Base-by-base conservation (phyloP, 2,329 filamentous ascomycete species). In the Cladosporium sp. region DNA sequence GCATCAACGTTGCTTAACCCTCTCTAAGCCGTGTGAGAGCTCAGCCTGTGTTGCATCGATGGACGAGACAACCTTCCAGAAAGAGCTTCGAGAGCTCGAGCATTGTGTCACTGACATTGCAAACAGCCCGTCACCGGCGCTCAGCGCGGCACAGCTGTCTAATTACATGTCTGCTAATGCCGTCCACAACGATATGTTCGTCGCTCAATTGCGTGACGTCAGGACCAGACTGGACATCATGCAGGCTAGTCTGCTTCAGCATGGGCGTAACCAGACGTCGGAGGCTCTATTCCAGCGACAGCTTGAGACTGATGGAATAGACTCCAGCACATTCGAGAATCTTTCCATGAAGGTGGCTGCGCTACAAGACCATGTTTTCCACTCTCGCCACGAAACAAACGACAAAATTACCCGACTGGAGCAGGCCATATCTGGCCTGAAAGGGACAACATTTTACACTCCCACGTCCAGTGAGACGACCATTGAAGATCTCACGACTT, bases 1-100 rank as follows among this genome's bases (percentile, higher is more conserved):
- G 29, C 28, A 33, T 55, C 52, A n/a, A 55, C 52, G 7, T 55
- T 10, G 16, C 28, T 18, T 12, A 14, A 18, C 29, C 52, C 52
- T 18, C 23, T 7, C 10, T 8, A 31, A 55, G 52, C 56, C 26
- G 33, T 37, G 52, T 33, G 29, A 55, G 28, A 46, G 26, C 26
- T 33, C 31, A 21, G 21, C 21, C n/a, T n/a, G 46, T 21, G 37
- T 26, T 49, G 44, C 59, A 31, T 29, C 50, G 35, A 65, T 65
- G 63, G 63, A 65, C 63, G 63, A 65, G 49, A 50, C 33, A 26
- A 65, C 63, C 23, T 65, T 65, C 44, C 63, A 55, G 35, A 46
- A 53, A 21, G 44, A 60, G 55, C 63, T 65, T 16, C 44, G 63
- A 10, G 44, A 59, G 56, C 63, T 65, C 31, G 53, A 65, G 46